Evolutionary conservation across 179 eudicot genomes (phyloP).

Genomic region (Corrigiola litoralis): DNA sequence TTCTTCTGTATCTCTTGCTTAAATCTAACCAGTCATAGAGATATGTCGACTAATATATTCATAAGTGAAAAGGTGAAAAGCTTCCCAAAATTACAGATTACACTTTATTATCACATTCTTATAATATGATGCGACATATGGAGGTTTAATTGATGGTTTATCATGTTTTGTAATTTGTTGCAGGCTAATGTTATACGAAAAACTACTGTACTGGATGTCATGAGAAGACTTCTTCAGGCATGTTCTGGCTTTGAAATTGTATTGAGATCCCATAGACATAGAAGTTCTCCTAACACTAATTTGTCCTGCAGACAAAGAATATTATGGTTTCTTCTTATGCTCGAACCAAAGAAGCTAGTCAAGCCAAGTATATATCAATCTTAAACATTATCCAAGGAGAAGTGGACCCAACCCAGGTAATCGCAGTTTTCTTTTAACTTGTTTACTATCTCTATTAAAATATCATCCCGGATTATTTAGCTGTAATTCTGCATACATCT

Average conservation of each 20-base stretch:
- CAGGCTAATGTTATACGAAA: conserved; percentile 97
- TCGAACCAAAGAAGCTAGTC: conserved; percentile 96
- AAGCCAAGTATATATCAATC: conserved; percentile 95
- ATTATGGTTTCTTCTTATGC: conserved; percentile 99
- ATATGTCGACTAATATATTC: no score
- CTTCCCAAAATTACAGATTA: neutral
- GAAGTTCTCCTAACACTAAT: conserved; percentile 25
- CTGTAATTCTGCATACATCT: no score
- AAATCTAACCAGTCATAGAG: no score
- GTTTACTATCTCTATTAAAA: neutral
- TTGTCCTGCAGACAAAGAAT: conserved; percentile 77
- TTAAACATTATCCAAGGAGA: conserved; percentile 95
- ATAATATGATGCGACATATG: neutral
- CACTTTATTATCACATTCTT: neutral
- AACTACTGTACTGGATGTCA: conserved; percentile 95
- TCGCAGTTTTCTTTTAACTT: neutral
- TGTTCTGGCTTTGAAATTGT: conserved; percentile 22
- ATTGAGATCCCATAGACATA: neutral
- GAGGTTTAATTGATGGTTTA: conserved; percentile 8
- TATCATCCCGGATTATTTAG: no score
- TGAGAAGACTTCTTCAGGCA: conserved; percentile 99
- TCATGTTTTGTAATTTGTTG: conserved; percentile 13
- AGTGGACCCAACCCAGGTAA: conserved; percentile 99
- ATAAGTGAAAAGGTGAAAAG: no score
- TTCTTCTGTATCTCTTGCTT: no score